phyloP scores from a whole-genome alignment of 1,284 basidiomycete genomes.

The Phylloporus sp. region DNA sequence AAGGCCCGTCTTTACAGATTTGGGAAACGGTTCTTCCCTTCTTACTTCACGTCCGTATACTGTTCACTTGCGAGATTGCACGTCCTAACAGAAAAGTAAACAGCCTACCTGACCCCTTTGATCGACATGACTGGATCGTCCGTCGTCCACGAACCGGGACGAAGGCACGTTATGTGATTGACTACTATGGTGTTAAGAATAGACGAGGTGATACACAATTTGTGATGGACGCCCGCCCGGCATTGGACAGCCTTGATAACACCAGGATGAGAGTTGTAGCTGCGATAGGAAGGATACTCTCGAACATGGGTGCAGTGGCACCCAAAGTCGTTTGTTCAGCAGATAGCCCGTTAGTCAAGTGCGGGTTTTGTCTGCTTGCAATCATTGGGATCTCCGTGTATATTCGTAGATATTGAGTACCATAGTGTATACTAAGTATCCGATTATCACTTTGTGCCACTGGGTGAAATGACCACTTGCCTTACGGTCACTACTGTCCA shows the following conservation, averaged over 20 bases:
- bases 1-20: slow-evolving; percentile 18
- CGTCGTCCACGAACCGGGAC: slow-evolving; percentile 10
- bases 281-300: slow-evolving; percentile 6
- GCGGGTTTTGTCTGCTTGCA: background rate
- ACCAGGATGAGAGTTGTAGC: slow-evolving; percentile 13
- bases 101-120: slow-evolving; percentile 18
- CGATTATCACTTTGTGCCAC: no score
- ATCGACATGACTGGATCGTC: slow-evolving; percentile 21
- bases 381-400: background rate
- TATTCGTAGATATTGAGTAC: background rate
- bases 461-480: no score
- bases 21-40: slow-evolving; percentile 10
- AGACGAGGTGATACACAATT: slow-evolving; percentile 10
- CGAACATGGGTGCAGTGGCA: no score
- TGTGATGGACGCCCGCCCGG: slow-evolving; percentile 16
- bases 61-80: background rate
- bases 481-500: no score
- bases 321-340: background rate
- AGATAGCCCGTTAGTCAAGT: background rate
- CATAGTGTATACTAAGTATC: no score
- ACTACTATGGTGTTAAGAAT: slow-evolving; percentile 23
- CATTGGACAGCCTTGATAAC: slow-evolving; percentile 18
- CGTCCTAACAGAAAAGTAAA: background rate
- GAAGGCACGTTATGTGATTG: slow-evolving; percentile 16
- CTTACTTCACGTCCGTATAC: slow-evolving; percentile 17